Evolutionary conservation across 345 rosid species (phyloP).

Genomic region (Syzygium aromaticum): DNA sequence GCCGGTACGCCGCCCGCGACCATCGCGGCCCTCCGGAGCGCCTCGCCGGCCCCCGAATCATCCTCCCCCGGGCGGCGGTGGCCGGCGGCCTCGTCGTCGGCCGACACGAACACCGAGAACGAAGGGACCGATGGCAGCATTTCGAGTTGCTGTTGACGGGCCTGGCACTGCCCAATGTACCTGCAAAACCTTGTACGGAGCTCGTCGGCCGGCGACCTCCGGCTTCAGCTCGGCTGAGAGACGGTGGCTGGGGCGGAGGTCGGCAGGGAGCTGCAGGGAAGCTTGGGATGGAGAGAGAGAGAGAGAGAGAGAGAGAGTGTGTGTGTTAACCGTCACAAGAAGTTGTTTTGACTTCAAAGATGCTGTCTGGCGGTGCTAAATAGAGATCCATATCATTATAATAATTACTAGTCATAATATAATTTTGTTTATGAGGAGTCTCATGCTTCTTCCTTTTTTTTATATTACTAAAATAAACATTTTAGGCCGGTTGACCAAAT

Average conservation of each 20-base stretch:
- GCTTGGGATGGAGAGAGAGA: not conserved
- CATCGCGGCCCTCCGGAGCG: slow-evolving; percentile 31
- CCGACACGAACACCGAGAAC: slow-evolving; percentile 28
- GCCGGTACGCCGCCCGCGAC: slow-evolving; percentile 31
- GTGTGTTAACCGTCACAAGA: not conserved
- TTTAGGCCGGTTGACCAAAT: not conserved
- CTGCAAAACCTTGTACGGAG: not conserved
- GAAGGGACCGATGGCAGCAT: slow-evolving; percentile 57
- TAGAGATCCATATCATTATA: not conserved
- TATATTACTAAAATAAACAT: not conserved
- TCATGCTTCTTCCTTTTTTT: not conserved
- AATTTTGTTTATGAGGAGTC: not conserved
- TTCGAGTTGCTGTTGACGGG: not conserved
- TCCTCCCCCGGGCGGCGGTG: not conserved
- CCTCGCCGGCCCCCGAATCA: not conserved
- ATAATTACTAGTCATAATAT: not conserved
- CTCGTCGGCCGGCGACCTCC: not conserved
- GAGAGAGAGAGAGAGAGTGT: not conserved
- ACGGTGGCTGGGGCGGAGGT: not conserved
- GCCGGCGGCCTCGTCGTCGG: slow-evolving; percentile 10
- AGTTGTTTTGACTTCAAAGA: not conserved
- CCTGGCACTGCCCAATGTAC: no score
- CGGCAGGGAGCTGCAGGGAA: not conserved
- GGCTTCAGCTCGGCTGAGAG: not conserved
- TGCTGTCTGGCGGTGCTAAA: not conserved